A percentile compares a stretch with the other conserved stretches of the same genome.
Evolutionary conservation across 495 filamentous ascomycete species (phyloP).

Genomic region (Evernia prunastri): DNA sequence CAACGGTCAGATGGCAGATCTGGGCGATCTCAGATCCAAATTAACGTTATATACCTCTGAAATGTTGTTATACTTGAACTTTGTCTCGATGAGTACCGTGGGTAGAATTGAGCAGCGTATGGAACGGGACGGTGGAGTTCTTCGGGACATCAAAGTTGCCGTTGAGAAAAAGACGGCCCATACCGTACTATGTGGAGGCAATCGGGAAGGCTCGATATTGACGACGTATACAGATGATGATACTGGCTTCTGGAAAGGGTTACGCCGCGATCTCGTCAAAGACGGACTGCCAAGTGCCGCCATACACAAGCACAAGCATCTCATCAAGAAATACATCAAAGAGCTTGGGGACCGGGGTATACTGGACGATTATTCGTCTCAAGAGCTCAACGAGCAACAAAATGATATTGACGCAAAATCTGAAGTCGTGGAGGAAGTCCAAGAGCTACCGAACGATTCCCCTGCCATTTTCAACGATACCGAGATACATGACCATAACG

Average conservation of each 20-base stretch:
- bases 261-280: conserved; percentile 43
- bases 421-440: not conserved
- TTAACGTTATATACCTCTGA: conserved; percentile 16
- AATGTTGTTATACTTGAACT: conserved; percentile 19
- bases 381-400: not conserved
- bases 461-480: too few relatives aligned
- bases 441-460: not conserved
- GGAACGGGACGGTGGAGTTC: conserved; percentile 12
- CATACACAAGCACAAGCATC: conserved; percentile 44
- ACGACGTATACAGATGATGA: conserved; percentile 36
- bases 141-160: conserved; percentile 17
- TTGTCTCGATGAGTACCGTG: conserved; percentile 9
- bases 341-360: conserved; percentile 18
- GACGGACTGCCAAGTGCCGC: conserved; percentile 48
- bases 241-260: conserved; percentile 47
- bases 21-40: conserved; percentile 15
- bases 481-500: too few relatives aligned
- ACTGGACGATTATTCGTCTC: conserved; percentile 18
- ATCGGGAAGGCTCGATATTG: conserved; percentile 28
- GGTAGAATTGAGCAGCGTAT: conserved; percentile 21
- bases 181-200: conserved; percentile 28
- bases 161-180: conserved; percentile 37
- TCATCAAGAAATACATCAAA: conserved; percentile 20
- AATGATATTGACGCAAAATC: not conserved
- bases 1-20: conserved; percentile 14